Evolutionary conservation across 2,329 filamentous ascomycete genomes (phyloP).

Genomic region (Trichoderma gracile): DNA sequence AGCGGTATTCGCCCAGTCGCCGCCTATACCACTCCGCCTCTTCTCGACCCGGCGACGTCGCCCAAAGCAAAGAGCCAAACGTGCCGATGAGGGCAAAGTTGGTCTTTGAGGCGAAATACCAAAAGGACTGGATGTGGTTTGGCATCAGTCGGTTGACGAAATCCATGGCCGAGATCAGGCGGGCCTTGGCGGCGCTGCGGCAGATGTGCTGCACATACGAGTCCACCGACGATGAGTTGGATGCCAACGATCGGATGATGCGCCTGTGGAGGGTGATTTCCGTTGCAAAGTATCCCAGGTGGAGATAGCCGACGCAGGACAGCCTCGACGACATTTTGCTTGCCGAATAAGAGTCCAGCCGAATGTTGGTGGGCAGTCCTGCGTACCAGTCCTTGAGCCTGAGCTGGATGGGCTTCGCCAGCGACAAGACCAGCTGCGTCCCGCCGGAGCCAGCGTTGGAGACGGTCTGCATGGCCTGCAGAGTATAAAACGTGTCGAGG

Average conservation of each 20-base stretch:
- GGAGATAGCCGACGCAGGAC: conserved; percentile 72
- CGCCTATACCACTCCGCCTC: conserved; percentile 92
- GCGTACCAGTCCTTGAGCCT: conserved; percentile 83
- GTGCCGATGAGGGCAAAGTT: conserved; percentile 96
- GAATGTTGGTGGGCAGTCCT: conserved; percentile 60
- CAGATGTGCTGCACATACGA: conserved; percentile 89
- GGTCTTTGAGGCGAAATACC: conserved; percentile 84
- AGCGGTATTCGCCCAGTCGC: conserved; percentile 84
- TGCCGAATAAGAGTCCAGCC: conserved; percentile 62
- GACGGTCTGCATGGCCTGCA: conserved; percentile 71
- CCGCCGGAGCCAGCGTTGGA: conserved; percentile 66
- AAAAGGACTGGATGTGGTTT: conserved; percentile 84
- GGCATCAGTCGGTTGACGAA: conserved; percentile 92
- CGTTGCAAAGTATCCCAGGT: conserved; percentile 89
- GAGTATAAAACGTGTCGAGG: conserved; percentile 79
- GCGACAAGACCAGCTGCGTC: conserved; percentile 69
- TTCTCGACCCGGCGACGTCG: conserved; percentile 81
- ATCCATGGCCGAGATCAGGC: conserved; percentile 94
- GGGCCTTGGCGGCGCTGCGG: conserved; percentile 88
- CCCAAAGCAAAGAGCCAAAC: conserved; percentile 86
- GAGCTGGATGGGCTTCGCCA: conserved; percentile 79
- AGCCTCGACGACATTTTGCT: conserved; percentile 46
- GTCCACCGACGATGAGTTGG: conserved; percentile 54
- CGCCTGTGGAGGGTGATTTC: conserved; percentile 91
- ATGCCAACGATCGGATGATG: conserved; percentile 76